Evolutionary conservation across 164 flowering plant genomes (phyloP).

Genomic region (Berberis thunbergii): DNA sequence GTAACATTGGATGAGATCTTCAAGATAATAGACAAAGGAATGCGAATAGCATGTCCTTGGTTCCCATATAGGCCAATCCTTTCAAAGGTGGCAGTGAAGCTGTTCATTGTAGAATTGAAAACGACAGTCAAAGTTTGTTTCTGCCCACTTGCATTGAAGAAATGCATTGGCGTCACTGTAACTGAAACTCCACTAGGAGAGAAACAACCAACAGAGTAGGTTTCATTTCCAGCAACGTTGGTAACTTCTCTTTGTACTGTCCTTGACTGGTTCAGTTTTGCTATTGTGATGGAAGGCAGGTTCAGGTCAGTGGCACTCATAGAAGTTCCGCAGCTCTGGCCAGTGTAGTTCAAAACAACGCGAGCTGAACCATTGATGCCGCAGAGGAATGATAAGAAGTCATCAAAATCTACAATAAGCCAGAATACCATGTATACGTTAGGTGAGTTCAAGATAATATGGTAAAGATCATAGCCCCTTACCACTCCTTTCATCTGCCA

Average conservation of each 20-base stretch:
- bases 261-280: slow-evolving; percentile 56
- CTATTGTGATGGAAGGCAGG: slow-evolving; percentile 83
- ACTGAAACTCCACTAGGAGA: slow-evolving; percentile 78
- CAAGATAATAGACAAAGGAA: slow-evolving; percentile 59
- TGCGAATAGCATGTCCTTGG: slow-evolving; percentile 51
- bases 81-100: slow-evolving; percentile 62
- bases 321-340: slow-evolving; percentile 40
- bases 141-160: slow-evolving; percentile 52
- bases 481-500: too few species aligned
- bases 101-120: slow-evolving; percentile 51
- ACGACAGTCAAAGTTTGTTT: slow-evolving; percentile 41
- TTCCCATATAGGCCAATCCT: slow-evolving; percentile 74
- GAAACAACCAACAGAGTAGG: slow-evolving; percentile 60
- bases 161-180: slow-evolving; percentile 51
- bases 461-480: too few species aligned
- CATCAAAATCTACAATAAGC: slow-evolving; percentile 55
- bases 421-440: neutral
- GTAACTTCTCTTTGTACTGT: slow-evolving; percentile 47
- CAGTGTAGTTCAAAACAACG: slow-evolving; percentile 71
- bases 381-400: slow-evolving; percentile 76
- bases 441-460: too few species aligned
- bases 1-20: slow-evolving; percentile 39
- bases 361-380: slow-evolving; percentile 85
- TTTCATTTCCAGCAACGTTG: slow-evolving; percentile 70
- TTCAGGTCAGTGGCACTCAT: slow-evolving; percentile 55